A percentile compares a stretch with the other conserved stretches of the same genome.
These are phyloP conservation scores for Trichoderma aggressivum DNA, from an alignment of 2,329 filamentous ascomycete genomes.

Conservation along the genomic window DNA sequence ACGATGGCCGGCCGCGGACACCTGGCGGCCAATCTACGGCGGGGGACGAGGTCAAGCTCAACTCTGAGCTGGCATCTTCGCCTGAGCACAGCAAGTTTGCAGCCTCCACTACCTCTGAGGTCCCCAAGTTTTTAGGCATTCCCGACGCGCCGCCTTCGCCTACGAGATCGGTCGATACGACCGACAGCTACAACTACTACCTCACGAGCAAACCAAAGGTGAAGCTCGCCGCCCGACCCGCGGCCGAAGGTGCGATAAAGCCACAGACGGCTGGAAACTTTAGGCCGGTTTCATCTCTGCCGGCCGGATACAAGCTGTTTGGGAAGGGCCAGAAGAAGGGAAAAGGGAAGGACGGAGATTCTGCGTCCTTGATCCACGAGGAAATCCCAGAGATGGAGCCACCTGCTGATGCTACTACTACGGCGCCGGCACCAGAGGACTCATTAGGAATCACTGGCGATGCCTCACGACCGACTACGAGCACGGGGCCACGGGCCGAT, in stretches of 20 bases:
- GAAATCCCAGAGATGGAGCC: constrained; percentile 37
- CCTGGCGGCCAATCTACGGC: constrained; percentile 26
- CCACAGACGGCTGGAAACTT: constrained; percentile 61
- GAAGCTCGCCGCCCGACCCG: constrained; percentile 83
- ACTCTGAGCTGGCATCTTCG: constrained; percentile 49
- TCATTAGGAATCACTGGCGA: constrained; percentile 25
- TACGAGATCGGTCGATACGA: constrained; percentile 42
- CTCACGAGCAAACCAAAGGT: constrained; percentile 70
- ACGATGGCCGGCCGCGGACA: constrained; percentile 29
- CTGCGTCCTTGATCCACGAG: constrained; percentile 32
- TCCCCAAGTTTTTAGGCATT: constrained; percentile 50
- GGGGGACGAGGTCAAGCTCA: constrained; percentile 44
- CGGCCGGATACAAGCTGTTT: constrained; percentile 69
- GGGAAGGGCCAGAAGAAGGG: constrained; percentile 54
- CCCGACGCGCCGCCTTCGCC: constrained; percentile 45
- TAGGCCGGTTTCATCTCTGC: constrained; percentile 74
- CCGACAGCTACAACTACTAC: constrained; percentile 47
- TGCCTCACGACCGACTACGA: constrained; percentile 39
- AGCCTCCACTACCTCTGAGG: constrained; percentile 44
- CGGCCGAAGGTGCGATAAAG: constrained; percentile 59
- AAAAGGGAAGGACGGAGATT: constrained; percentile 27
- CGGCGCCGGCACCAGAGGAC: constrained; percentile 32
- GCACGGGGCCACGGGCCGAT: constrained; percentile 44
- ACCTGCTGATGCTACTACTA: constrained; percentile 31
- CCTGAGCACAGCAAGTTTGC: constrained; percentile 51